These are phyloP conservation scores for Leccinum longicurvipes DNA, from an alignment of 768 basidiomycete species.

Conservation along the genomic window DNA sequence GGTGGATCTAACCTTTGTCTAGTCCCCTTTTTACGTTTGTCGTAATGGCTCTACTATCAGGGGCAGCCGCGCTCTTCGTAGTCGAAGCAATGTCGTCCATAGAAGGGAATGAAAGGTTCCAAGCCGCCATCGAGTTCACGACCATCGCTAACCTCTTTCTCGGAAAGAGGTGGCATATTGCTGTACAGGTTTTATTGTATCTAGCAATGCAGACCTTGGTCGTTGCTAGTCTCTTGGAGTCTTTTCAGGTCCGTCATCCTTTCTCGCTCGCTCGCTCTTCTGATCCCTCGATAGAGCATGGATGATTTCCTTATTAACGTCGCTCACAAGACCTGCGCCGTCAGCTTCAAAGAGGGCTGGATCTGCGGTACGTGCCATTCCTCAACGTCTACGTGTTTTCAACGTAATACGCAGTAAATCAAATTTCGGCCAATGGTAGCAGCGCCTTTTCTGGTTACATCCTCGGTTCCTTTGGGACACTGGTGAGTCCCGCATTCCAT, in stretches of 20 bases:
- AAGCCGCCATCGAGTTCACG: slow-evolving; percentile 26
- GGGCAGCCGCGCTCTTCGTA: slow-evolving; percentile 17
- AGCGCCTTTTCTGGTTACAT: slow-evolving; percentile 23
- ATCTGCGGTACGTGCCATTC: slow-evolving; percentile 16
- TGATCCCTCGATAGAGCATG: slow-evolving; percentile 15
- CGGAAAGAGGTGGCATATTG: slow-evolving; percentile 23
- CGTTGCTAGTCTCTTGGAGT: slow-evolving; percentile 22
- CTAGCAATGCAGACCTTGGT: slow-evolving; percentile 23
- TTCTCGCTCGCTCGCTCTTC: background rate
- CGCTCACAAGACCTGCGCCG: slow-evolving; percentile 25
- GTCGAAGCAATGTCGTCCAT: slow-evolving; percentile 14
- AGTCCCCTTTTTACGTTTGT: slow-evolving; percentile 19
- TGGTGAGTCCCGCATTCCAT: slow-evolving; percentile 3
- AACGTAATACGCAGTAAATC: slow-evolving; percentile 6
- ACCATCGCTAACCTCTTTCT: slow-evolving; percentile 26
- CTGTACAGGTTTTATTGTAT: slow-evolving; percentile 18
- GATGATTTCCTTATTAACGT: slow-evolving; percentile 21
- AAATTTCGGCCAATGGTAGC: slow-evolving; percentile 1
- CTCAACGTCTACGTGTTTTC: background rate
- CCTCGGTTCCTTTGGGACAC: slow-evolving; percentile 22
- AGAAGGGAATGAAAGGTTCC: slow-evolving; percentile 22
- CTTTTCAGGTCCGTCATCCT: slow-evolving; percentile 18
- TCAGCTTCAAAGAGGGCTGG: slow-evolving; percentile 23
- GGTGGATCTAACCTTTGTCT: background rate
- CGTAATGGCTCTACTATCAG: slow-evolving; percentile 18